phyloP scores from a whole-genome alignment of 768 basidiomycete genomes.

The Leucocoprinus sp. region DNA sequence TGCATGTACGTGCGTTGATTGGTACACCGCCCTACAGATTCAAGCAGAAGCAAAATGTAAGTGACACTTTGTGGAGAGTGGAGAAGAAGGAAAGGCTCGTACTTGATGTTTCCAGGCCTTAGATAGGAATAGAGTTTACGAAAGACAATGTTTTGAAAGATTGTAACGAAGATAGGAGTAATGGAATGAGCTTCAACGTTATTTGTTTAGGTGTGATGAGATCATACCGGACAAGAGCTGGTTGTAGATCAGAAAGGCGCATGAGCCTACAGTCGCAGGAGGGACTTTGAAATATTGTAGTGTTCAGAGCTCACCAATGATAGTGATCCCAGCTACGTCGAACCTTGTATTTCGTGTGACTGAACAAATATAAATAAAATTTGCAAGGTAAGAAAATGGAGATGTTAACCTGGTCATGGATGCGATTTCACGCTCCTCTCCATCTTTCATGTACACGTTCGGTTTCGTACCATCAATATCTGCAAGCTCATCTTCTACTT shows the following conservation, averaged over 20 bases:
- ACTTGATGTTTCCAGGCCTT: slow-evolving; percentile 31
- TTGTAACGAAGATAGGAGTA: not conserved
- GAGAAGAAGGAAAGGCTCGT: slow-evolving; percentile 4
- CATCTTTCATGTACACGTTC: slow-evolving; percentile 27
- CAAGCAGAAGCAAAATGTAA: not conserved
- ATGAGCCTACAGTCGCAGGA: not conserved
- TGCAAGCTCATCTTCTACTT: slow-evolving; percentile 23
- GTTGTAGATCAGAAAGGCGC: too few relatives aligned
- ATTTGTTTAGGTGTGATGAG: too few relatives aligned
- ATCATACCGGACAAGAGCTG: slow-evolving; percentile 27
- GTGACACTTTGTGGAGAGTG: not conserved
- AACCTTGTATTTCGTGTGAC: slow-evolving; percentile 22
- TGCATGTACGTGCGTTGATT: slow-evolving; percentile 31
- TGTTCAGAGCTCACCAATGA: slow-evolving; percentile 25
- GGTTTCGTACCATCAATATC: slow-evolving; percentile 34
- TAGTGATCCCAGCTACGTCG: slow-evolving; percentile 35
- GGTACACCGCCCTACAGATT: slow-evolving; percentile 22
- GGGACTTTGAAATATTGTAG: too few relatives aligned
- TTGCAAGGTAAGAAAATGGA: not conserved
- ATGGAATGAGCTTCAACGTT: too few relatives aligned
- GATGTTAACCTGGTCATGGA: slow-evolving; percentile 21
- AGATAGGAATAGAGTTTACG: too few relatives aligned
- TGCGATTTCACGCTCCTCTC: slow-evolving; percentile 19
- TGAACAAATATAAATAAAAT: slow-evolving; percentile 3
- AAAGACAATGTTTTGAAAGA: not conserved